A percentile compares a stretch with the other conserved stretches of the same genome.
phyloP scores from a whole-genome alignment of 2,329 filamentous ascomycete species.

The Fonsecaea nubica region DNA sequence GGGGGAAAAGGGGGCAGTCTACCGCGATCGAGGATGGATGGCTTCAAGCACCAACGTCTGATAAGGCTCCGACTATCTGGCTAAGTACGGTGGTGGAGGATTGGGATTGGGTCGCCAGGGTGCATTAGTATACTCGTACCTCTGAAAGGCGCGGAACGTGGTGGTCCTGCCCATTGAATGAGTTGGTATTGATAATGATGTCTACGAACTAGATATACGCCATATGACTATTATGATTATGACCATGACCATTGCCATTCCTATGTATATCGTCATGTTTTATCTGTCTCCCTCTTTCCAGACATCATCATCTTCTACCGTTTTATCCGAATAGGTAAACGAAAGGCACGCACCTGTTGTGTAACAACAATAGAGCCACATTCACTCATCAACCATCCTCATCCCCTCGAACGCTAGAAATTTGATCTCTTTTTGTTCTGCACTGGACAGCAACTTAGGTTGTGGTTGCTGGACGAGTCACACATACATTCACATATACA shows the following conservation, averaged over 20 bases:
- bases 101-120: background rate
- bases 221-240: background rate
- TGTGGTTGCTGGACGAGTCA: no score
- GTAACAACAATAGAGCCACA: background rate
- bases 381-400: no score
- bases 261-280: background rate
- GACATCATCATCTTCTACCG: background rate
- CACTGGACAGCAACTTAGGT: no score
- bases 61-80: background rate
- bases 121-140: background rate
- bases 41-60: background rate
- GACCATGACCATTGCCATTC: background rate
- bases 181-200: background rate
- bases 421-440: no score
- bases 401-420: no score
- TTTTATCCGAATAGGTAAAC: background rate
- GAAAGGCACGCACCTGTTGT: background rate
- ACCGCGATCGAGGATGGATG: background rate
- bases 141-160: no score
- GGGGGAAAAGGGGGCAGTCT: background rate
- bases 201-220: background rate
- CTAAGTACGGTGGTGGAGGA: background rate
- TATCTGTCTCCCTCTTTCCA: no score
- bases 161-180: background rate
- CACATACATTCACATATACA: no score